phyloP scores from a whole-genome alignment of 1,139 yeast genomes.

The Debaryomyces nepalensis region DNA sequence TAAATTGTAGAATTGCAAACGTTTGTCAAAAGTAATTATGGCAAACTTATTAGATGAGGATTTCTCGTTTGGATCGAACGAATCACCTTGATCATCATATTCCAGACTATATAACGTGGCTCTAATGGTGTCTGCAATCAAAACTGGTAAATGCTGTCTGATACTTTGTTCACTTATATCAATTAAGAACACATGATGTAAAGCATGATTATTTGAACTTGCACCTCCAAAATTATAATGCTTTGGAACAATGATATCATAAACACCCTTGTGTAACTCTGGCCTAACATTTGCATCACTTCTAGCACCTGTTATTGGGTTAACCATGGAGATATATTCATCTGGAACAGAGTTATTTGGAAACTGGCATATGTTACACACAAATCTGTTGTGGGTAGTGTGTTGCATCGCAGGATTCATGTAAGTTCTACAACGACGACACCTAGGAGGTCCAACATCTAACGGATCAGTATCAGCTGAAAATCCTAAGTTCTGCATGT shows the following conservation, averaged over 20 bases:
- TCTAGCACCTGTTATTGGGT: constrained; percentile 57
- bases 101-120: constrained; percentile 45
- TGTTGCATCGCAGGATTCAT: constrained; percentile 85
- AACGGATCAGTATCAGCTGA: constrained; percentile 30
- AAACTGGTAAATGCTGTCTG: constrained; percentile 63
- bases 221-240: constrained; percentile 62
- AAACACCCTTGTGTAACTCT: constrained; percentile 82
- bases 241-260: constrained; percentile 79
- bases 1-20: constrained; percentile 76
- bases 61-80: constrained; percentile 21
- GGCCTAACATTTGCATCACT: constrained; percentile 70
- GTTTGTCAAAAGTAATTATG: constrained; percentile 76
- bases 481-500: constrained; percentile 50
- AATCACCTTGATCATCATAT: constrained; percentile 19
- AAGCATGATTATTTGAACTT: constrained; percentile 34
- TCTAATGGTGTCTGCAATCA: constrained; percentile 76
- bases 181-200: constrained; percentile 77
- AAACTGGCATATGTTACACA: constrained; percentile 88
- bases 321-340: constrained; percentile 69
- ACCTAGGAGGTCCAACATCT: constrained; percentile 77
- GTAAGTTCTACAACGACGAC: constrained; percentile 89
- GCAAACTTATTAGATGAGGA: constrained; percentile 55
- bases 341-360: constrained; percentile 68
- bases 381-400: constrained; percentile 63
- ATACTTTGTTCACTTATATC: constrained; percentile 73